A percentile compares a stretch with the other conserved stretches of the same genome.
Evolutionary conservation across 306 rosid genomes (phyloP).

Genomic region (cucumber (Cucumis sativus)): Cucumber_9930_V3 NC_026660.2:19155501-19156000

Average conservation of each 20-base stretch:
- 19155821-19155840: constrained; percentile 19
- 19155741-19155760: constrained; percentile 41
- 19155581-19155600: background rate
- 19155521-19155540: background rate
- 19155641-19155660: background rate
- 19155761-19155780: constrained; percentile 26
- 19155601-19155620: background rate
- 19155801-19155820: constrained; percentile 48
- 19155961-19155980: background rate
- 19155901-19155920: background rate
- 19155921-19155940: background rate
- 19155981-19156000: background rate
- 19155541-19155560: background rate
- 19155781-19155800: constrained; percentile 27
- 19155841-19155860: background rate
- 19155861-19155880: background rate
- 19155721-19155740: constrained; percentile 47
- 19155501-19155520: constrained; percentile 1
- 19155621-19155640: background rate
- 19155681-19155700: constrained; percentile 55
- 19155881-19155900: background rate
- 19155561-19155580: background rate
- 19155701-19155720: constrained; percentile 46
- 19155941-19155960: background rate
- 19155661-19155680: constrained; percentile 22